Evolutionary conservation across 2,329 filamentous ascomycete species (phyloP).

Genomic region (Cercospora sojina): DNA sequence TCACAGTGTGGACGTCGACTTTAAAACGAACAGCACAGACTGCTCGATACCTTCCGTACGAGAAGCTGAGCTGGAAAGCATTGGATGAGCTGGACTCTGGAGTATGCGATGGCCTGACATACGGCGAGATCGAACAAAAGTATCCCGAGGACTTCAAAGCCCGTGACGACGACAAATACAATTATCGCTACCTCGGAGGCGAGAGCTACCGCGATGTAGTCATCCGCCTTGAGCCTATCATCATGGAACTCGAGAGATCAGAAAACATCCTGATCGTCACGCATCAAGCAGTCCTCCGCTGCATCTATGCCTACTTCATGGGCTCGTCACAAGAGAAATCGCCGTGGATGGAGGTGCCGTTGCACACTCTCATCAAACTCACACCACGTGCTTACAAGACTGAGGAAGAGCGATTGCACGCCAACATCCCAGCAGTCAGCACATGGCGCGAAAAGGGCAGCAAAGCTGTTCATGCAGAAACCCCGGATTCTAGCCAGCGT

Average conservation of each 20-base stretch:
- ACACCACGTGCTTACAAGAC: slow-evolving; percentile 94
- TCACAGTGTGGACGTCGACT: slow-evolving; percentile 75
- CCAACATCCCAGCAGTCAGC: slow-evolving; percentile 91
- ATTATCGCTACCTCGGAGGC: slow-evolving; percentile 95
- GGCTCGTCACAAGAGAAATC: slow-evolving; percentile 89
- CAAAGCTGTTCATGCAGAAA: slow-evolving; percentile 76
- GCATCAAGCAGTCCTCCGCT: slow-evolving; percentile 92
- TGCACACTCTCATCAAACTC: slow-evolving; percentile 94
- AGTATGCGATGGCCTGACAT: slow-evolving; percentile 94
- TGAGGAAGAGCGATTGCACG: slow-evolving; percentile 80
- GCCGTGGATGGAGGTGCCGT: slow-evolving; percentile 97
- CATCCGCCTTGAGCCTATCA: slow-evolving; percentile 95
- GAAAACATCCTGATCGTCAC: slow-evolving; percentile 98
- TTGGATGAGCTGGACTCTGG: slow-evolving; percentile 95
- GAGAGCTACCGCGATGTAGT: slow-evolving; percentile 97
- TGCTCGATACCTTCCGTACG: slow-evolving; percentile 81
- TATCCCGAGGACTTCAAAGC: slow-evolving; percentile 95
- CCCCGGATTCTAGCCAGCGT: slow-evolving; percentile 24
- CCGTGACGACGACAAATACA: slow-evolving; percentile 98
- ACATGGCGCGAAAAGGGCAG: slow-evolving; percentile 95
- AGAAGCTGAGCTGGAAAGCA: slow-evolving; percentile 98
- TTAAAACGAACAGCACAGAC: slow-evolving; percentile 87
- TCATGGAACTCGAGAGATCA: slow-evolving; percentile 95
- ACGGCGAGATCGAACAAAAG: slow-evolving; percentile 85
- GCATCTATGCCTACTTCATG: slow-evolving; percentile 99